Evolutionary conservation across 176 grass and related monocot genomes (phyloP).

Genomic region (Juncus effusus): DNA sequence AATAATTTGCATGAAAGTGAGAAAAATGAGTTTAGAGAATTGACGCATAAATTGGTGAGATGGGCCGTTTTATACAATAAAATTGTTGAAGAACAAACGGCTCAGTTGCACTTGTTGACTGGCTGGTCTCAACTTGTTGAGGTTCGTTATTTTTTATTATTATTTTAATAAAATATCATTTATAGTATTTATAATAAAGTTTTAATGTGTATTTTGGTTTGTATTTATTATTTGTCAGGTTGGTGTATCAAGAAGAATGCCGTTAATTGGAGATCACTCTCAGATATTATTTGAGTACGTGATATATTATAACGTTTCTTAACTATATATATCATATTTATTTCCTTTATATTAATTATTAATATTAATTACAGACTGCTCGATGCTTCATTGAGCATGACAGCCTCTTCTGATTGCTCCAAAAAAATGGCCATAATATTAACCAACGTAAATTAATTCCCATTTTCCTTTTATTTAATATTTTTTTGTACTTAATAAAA

Average conservation of each 20-base stretch:
- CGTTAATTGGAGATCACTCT: conserved; percentile 78
- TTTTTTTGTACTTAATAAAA: background rate
- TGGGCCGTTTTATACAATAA: conserved; percentile 94
- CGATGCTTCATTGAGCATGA: conserved; percentile 82
- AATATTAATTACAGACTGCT: conserved; percentile 54
- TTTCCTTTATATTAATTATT: conserved; percentile 13
- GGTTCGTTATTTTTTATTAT: conserved; percentile 37
- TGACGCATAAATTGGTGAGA: conserved; percentile 81
- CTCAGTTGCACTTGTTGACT: conserved; percentile 94
- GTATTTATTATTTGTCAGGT: conserved; percentile 49
- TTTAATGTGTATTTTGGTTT: conserved; percentile 9
- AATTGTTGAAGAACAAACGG: conserved; percentile 94
- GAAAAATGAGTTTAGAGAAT: conserved; percentile 66
- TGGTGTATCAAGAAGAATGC: conserved; percentile 93
- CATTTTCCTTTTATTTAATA: background rate
- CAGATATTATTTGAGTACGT: conserved; percentile 97
- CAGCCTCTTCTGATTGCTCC: conserved; percentile 87
- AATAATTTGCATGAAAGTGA: conserved; percentile 56
- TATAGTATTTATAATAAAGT: background rate
- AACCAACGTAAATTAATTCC: conserved; percentile 61
- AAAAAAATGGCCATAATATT: conserved; percentile 87
- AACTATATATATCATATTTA: conserved; percentile 12
- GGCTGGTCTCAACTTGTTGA: conserved; percentile 97
- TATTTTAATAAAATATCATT: background rate
- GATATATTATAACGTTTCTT: conserved; percentile 1